Conservation (phyloP, 2,329 filamentous ascomycete species). For the Colletotrichum ledebouriae region DNA sequence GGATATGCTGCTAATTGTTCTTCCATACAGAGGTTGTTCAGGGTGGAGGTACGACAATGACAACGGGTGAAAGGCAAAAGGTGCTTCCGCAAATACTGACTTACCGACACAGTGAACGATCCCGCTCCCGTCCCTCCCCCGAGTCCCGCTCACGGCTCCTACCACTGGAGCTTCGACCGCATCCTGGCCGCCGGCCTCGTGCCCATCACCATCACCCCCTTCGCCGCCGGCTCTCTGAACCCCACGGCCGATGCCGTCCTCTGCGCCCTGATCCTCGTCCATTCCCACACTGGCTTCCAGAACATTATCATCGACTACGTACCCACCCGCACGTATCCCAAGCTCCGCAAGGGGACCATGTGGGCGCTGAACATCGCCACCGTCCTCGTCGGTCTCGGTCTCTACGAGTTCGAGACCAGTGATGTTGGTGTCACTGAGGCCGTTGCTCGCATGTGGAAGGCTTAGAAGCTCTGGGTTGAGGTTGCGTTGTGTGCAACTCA, state of each 20-base stretch:
- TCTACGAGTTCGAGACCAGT: slow-evolving; percentile 99
- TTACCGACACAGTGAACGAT: slow-evolving; percentile 79
- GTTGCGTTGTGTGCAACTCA: neutral
- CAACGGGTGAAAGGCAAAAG: slow-evolving; percentile 13
- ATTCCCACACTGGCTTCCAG: slow-evolving; percentile 97
- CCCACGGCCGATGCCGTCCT: slow-evolving; percentile 88
- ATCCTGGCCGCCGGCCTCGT: slow-evolving; percentile 84
- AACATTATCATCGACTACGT: slow-evolving; percentile 93
- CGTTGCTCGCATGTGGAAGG: slow-evolving; percentile 90
- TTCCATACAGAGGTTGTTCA: slow-evolving; percentile 74
- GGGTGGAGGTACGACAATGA: slow-evolving; percentile 74
- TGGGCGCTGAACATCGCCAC: slow-evolving; percentile 87
- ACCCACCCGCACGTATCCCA: slow-evolving; percentile 78
- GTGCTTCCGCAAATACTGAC: neutral
- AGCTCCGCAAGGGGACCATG: slow-evolving; percentile 73
- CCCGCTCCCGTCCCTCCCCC: slow-evolving; percentile 80
- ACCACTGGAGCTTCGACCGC: slow-evolving; percentile 99
- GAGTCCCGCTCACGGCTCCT: slow-evolving; percentile 87
- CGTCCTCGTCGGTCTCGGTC: slow-evolving; percentile 83
- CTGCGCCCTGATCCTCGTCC: slow-evolving; percentile 85
- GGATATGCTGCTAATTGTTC: slow-evolving; percentile 57
- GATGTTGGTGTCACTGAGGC: slow-evolving; percentile 95
- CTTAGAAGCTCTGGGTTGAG: slow-evolving; percentile 58
- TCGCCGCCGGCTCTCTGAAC: slow-evolving; percentile 92
- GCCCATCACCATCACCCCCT: slow-evolving; percentile 89